Conservation (phyloP, 2,329 filamentous ascomycete genomes). For the Byssochlamys sp. region DNA sequence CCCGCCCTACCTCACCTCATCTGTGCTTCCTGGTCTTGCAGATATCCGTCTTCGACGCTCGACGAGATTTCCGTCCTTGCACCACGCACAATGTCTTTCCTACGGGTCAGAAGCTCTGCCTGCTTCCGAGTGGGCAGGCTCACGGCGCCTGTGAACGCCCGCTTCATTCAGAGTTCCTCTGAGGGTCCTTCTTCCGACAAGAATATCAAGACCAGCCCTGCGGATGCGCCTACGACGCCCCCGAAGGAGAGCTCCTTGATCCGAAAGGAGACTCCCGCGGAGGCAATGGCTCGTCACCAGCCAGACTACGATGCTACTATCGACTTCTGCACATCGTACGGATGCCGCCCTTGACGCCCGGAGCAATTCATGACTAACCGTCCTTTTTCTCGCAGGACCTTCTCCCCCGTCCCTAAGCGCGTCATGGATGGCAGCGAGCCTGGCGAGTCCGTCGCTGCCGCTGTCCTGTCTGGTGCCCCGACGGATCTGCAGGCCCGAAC, state of each 20-base stretch:
- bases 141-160: conserved; percentile 24
- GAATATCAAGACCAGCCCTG: conserved; percentile 34
- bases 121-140: conserved; percentile 24
- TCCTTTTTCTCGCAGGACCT: conserved; percentile 50
- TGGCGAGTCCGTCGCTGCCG: conserved; percentile 63
- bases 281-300: conserved; percentile 53
- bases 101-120: conserved; percentile 44
- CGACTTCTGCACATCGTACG: conserved; percentile 87
- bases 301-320: conserved; percentile 72
- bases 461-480: conserved; percentile 81
- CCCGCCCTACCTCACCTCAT: conserved; percentile 11
- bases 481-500: conserved; percentile 87
- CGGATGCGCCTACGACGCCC: conserved; percentile 35
- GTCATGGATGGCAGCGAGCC: conserved; percentile 87
- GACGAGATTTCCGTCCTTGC: conserved; percentile 5
- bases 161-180: conserved; percentile 32
- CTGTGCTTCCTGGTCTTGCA: conserved; percentile 18
- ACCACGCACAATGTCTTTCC: conserved; percentile 51
- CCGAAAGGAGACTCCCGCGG: conserved; percentile 40
- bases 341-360: conserved; percentile 4
- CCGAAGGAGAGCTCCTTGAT: conserved; percentile 38
- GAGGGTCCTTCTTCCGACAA: conserved; percentile 41
- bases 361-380: conserved; percentile 17
- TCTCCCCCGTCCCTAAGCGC: conserved; percentile 79
- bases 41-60: conserved; percentile 23